These are phyloP conservation scores for Calonectria ilicicola DNA, from an alignment of 2,329 filamentous ascomycete species.

Conservation along the genomic window DNA sequence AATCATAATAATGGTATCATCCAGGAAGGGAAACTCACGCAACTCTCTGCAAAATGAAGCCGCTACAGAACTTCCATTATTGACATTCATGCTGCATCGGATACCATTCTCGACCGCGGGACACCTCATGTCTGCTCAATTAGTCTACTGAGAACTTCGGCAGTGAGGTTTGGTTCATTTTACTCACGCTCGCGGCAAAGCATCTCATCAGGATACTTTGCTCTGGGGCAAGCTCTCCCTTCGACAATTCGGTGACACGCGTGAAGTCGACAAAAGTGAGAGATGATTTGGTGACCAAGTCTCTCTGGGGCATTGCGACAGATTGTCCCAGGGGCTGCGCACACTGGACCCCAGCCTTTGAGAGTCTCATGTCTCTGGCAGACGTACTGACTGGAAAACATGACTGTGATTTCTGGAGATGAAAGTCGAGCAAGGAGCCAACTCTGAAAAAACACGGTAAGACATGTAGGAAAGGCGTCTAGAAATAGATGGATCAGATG, in stretches of 20 bases:
- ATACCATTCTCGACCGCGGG: constrained; percentile 38
- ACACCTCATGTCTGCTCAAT: constrained; percentile 35
- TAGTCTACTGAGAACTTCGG: not conserved
- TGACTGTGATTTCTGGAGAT: not conserved
- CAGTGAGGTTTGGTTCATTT: too few relatives aligned
- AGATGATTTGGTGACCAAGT: constrained; percentile 31
- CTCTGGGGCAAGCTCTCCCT: constrained; percentile 32
- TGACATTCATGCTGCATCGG: constrained; percentile 37
- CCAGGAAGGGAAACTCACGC: constrained; percentile 29
- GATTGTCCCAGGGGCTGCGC: constrained; percentile 37
- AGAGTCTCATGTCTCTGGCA: not conserved
- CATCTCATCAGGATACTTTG: constrained; percentile 37
- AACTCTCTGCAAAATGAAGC: constrained; percentile 41
- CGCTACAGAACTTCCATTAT: constrained; percentile 25
- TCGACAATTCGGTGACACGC: constrained; percentile 40
- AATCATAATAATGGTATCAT: not conserved
- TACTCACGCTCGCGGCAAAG: constrained; percentile 42
- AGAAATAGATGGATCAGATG: not conserved
- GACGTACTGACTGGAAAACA: not conserved
- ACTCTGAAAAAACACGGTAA: too few relatives aligned
- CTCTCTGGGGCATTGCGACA: constrained; percentile 33
- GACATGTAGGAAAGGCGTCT: not conserved
- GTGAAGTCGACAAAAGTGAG: constrained; percentile 40
- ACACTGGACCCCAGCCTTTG: constrained; percentile 12
- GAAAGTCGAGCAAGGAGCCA: not conserved